phyloP scores from a whole-genome alignment of 768 basidiomycete species.

The Lepiota brunneoincarnata region DNA sequence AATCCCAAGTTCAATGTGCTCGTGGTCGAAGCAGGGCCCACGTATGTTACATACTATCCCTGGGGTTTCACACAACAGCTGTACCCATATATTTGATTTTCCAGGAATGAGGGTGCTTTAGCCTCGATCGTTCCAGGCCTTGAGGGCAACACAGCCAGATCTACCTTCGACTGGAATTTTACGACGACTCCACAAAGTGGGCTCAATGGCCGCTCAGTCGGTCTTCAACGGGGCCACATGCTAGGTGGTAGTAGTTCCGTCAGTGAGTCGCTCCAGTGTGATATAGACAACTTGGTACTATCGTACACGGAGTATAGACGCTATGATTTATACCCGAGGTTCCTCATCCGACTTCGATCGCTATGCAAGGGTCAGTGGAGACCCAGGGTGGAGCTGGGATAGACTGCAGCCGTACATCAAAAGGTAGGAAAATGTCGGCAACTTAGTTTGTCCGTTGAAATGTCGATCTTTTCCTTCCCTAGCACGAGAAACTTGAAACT shows the following conservation, averaged over 20 bases:
- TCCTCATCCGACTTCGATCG: slow-evolving; percentile 15
- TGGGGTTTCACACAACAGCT: too few relatives aligned
- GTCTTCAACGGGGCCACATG: slow-evolving; percentile 24
- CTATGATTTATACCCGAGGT: slow-evolving; percentile 22
- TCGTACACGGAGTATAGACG: not conserved
- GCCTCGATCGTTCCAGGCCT: slow-evolving; percentile 15
- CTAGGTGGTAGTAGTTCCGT: slow-evolving; percentile 29
- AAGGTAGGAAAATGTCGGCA: slow-evolving; percentile 13
- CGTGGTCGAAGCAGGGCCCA: slow-evolving; percentile 26
- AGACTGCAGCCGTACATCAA: slow-evolving; percentile 23
- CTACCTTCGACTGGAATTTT: slow-evolving; percentile 26
- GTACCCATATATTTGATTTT: too few relatives aligned
- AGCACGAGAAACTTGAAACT: slow-evolving; percentile 19
- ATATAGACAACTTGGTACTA: not conserved
- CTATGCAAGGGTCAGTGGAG: slow-evolving; percentile 22
- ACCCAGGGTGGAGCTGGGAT: slow-evolving; percentile 30
- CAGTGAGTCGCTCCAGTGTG: slow-evolving; percentile 18
- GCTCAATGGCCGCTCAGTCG: slow-evolving; percentile 20
- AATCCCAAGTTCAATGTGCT: slow-evolving; percentile 16
- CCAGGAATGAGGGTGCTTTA: slow-evolving; percentile 16
- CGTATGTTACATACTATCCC: not conserved
- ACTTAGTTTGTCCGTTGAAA: not conserved
- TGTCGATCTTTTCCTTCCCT: slow-evolving; percentile 5
- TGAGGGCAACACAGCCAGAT: not conserved
- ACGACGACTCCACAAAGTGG: slow-evolving; percentile 25